phyloP scores from a whole-genome alignment of 768 basidiomycete genomes.

The Tylopilus subfusipes region DNA sequence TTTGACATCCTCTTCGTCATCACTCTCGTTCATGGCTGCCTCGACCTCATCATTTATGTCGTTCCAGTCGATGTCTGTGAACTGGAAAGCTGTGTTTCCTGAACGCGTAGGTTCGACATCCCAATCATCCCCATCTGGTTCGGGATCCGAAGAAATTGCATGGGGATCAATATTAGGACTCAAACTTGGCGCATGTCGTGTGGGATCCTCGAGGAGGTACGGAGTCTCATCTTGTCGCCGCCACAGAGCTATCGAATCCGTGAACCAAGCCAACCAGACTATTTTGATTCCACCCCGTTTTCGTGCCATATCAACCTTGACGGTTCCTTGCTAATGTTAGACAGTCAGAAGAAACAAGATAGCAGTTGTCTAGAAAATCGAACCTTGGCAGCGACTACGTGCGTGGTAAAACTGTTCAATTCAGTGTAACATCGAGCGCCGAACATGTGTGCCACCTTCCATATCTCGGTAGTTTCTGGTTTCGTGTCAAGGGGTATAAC shows the following conservation, averaged over 20 bases:
- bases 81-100: conserved; percentile 39
- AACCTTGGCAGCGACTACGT: conserved; percentile 90
- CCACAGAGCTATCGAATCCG: conserved; percentile 89
- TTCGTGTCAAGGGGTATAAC: conserved; percentile 87
- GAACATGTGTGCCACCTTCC: conserved; percentile 83
- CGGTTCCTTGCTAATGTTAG: conserved; percentile 68
- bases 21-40: conserved; percentile 79
- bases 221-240: conserved; percentile 69
- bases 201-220: conserved; percentile 68
- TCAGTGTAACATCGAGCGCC: conserved; percentile 80
- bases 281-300: conserved; percentile 75
- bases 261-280: conserved; percentile 89
- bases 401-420: conserved; percentile 65
- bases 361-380: conserved; percentile 5
- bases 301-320: conserved; percentile 84
- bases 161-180: conserved; percentile 46
- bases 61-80: conserved; percentile 73
- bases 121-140: conserved; percentile 69
- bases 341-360: conserved; percentile 5
- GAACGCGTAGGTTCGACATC: conserved; percentile 43
- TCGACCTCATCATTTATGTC: conserved; percentile 86
- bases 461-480: conserved; percentile 79
- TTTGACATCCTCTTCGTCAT: conserved; percentile 45
- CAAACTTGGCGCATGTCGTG: conserved; percentile 37
- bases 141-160: conserved; percentile 62